A percentile compares a stretch with the other conserved stretches of the same genome.
Conservation (phyloP, 2,329 filamentous ascomycete genomes). For the Fusarium protoensiforme region DNA sequence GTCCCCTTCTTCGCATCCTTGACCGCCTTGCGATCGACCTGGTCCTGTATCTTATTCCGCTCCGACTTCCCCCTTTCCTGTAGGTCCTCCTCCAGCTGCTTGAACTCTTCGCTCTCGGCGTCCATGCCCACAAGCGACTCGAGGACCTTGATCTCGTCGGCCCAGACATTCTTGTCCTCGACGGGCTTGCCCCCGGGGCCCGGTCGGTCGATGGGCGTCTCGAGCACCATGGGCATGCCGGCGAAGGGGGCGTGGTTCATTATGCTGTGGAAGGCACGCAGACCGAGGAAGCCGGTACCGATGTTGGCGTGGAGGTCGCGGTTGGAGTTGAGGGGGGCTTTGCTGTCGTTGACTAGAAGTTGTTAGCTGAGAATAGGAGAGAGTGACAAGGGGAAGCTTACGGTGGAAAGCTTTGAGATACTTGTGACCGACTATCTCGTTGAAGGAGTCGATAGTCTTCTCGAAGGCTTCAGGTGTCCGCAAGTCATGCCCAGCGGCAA, state of each 20-base stretch:
- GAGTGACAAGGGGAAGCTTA: constrained; percentile 35
- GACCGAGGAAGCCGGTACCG: constrained; percentile 90
- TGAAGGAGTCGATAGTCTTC: constrained; percentile 79
- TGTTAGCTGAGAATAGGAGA: background rate
- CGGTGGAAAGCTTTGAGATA: constrained; percentile 87
- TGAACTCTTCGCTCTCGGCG: constrained; percentile 78
- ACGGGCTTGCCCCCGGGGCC: constrained; percentile 72
- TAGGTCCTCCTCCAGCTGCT: constrained; percentile 70
- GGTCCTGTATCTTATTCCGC: constrained; percentile 78
- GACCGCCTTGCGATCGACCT: constrained; percentile 79
- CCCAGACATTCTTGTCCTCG: constrained; percentile 89
- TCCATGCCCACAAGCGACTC: constrained; percentile 91
- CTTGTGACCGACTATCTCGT: constrained; percentile 77
- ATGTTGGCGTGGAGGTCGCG: constrained; percentile 97
- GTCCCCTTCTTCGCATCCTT: constrained; percentile 61
- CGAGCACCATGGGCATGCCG: constrained; percentile 88
- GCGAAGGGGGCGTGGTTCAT: constrained; percentile 85
- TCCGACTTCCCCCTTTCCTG: constrained; percentile 76
- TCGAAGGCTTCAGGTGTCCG: constrained; percentile 79
- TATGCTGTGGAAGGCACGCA: constrained; percentile 89
- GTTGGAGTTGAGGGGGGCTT: constrained; percentile 83
- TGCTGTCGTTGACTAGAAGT: constrained; percentile 85
- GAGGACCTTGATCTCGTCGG: constrained; percentile 92
- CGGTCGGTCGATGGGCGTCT: constrained; percentile 89
- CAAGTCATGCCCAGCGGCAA: constrained; percentile 93